Base-by-base conservation (phyloP, 2,329 filamentous ascomycete genomes). In the Magnaporthales sp. region DNA sequence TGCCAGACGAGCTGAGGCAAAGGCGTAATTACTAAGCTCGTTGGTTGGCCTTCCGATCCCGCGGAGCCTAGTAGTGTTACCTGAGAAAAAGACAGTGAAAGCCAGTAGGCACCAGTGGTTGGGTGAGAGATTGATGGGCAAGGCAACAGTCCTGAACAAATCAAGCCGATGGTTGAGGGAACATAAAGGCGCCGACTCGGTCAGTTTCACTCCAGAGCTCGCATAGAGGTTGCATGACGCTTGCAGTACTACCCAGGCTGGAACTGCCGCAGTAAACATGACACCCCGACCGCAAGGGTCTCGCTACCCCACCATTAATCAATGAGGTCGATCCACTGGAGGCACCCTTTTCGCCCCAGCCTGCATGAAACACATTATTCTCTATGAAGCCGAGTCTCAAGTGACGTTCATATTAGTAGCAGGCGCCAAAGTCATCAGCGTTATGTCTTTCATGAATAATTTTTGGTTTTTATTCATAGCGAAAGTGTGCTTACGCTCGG, bases 221-320 rank as follows among this genome's bases (percentile, higher is more conserved):
- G 38, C n/a, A 51, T 8, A 51, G 5, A 51, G 38, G 54, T 24
- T 58, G 54, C 54, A 58, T 58, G 54, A 58, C 54, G 54, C 54
- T 19, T 58, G 54, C 15, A n/a, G 54, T 58, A 26, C 32, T 38
- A 38, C 54, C 51, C 51, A 22, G 8, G 11, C 38, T n/a, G 38
- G 38, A 51, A 51, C 38, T 19, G n/a, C n/a, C 32, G 32, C 7
- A 13, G 13, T 38, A 26, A 58, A 58, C 24, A 15, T 58, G 10
- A 26, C 54, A 58, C 54, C 24, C 54, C 54, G 11, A 51, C 19
- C n/a, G 38, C 38, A 51, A 58, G 54, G 54, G 54, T 24, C 54
- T 58, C 54, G 22, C 54, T 58, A 58, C 54, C 54, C 54, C 54
- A 58, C 54, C n/a, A 58, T 58, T n/a, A 26, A 58, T 58, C n/a